Evolutionary conservation across 176 grass and related monocot species (phyloP).

Genomic region (Aegilops longissima): DNA sequence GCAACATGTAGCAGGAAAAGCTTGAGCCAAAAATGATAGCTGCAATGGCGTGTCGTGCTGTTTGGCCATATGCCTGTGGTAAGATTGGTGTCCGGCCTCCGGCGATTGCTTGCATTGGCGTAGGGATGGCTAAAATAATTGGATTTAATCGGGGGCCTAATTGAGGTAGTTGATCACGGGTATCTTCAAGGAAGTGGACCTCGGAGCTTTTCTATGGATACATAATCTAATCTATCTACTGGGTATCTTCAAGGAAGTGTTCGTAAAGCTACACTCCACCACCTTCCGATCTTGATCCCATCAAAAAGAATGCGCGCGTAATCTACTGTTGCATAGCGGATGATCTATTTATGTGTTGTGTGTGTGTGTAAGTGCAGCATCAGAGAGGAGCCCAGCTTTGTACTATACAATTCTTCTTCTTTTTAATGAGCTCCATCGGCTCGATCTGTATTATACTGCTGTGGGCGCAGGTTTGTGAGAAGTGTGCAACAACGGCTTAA

Average conservation of each 20-base stretch:
- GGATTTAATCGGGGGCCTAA: conserved; percentile 7
- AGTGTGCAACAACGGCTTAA: too few species aligned
- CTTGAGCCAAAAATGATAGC: too few species aligned
- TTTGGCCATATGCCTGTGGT: conserved; percentile 19
- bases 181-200: conserved; percentile 25
- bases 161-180: conserved; percentile 58
- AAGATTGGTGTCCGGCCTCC: conserved; percentile 2
- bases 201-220: neutral
- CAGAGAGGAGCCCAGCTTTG: neutral
- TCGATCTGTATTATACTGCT: neutral
- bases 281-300: conserved; percentile 13
- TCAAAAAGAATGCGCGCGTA: neutral
- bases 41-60: neutral
- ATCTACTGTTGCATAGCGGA: conserved; percentile 4
- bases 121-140: conserved; percentile 23
- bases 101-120: neutral
- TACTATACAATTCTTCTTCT: neutral
- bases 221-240: neutral
- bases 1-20: neutral
- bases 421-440: neutral
- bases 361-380: neutral
- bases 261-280: conserved; percentile 22
- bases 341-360: neutral
- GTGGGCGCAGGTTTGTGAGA: too few species aligned
- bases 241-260: neutral